Conservation (phyloP, 2,329 filamentous ascomycete species). For the Fonsecaea erecta region DNA sequence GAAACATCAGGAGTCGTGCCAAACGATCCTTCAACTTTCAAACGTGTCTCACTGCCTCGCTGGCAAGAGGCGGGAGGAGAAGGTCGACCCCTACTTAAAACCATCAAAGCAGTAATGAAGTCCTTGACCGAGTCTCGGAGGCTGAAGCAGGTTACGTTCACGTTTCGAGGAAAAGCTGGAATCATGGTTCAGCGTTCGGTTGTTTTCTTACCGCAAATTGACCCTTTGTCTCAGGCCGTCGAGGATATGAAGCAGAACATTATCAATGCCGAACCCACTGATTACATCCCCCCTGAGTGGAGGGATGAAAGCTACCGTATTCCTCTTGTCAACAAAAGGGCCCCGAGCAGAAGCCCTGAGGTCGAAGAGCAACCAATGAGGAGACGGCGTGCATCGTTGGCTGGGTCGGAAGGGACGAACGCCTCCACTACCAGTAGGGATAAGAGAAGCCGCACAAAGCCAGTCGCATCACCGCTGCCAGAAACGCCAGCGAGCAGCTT, state of each 20-base stretch:
- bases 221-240: constrained; percentile 52
- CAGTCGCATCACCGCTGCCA: constrained; percentile 9
- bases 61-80: constrained; percentile 56
- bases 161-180: constrained; percentile 55
- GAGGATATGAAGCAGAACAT: constrained; percentile 57
- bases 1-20: constrained; percentile 61
- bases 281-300: constrained; percentile 52
- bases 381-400: constrained; percentile 22
- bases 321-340: constrained; percentile 23
- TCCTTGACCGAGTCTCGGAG: constrained; percentile 56
- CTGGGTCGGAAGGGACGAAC: constrained; percentile 7
- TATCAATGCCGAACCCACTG: constrained; percentile 49
- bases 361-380: constrained; percentile 39
- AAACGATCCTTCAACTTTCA: constrained; percentile 51
- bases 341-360: constrained; percentile 38
- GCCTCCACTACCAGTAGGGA: background rate
- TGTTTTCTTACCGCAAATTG: constrained; percentile 53
- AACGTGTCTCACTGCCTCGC: constrained; percentile 29
- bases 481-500: constrained; percentile 29
- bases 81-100: constrained; percentile 57
- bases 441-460: background rate
- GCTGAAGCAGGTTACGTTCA: constrained; percentile 59
- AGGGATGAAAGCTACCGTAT: constrained; percentile 39
- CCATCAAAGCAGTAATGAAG: constrained; percentile 57
- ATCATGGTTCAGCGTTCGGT: constrained; percentile 57